Base-by-base conservation (phyloP, 192 early-diverging fungal genomes). In the Podila minutissima region DNA sequence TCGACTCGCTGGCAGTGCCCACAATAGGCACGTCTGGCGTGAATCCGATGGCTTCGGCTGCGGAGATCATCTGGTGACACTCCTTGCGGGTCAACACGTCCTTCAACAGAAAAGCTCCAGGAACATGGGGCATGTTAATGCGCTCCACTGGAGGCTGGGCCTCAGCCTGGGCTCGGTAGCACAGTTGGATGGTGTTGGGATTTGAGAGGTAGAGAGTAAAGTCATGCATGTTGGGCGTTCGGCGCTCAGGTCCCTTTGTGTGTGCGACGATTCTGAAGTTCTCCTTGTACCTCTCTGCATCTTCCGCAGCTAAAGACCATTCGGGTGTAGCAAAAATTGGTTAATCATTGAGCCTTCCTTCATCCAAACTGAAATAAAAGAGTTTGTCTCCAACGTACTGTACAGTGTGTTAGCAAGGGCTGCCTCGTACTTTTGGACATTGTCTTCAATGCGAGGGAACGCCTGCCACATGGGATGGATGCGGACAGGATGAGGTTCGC, bases 21-120 rank as follows among this genome's bases (percentile, higher is more conserved):
- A 82, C 83, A 20, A 83, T 83, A 31, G 91, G 91, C 31, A 84
- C 87, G 62, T 92, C 91, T 32, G 89, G 88, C 12, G 87, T 91
- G 72, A 88, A 92, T 20, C 91, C 91, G 31, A 91, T 65, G 8
- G 85, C 51, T 70, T 91, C 89, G 8, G 86, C 83, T n/a, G 88
- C 87, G 32, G 74, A 67, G 24, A 90, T 83, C 55, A 92, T 90
- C 55, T 89, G 83, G 12, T 68, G 72, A 64, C 91, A 92, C 82
- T 91, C 88, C 33, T 75, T 38, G 28, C 83, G 74, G 1, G 82
- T 83, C 29, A 92, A 69, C 5, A 92, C 86, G 65, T 91, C 84
- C 32, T 72, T 76, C 24, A 92, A 64, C 49, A 91, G 50, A 58
- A 92, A 90, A 17, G 84, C 83, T 5, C 89, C 89, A 4, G 89